Evolutionary conservation across 2,329 filamentous ascomycete genomes (phyloP), one percentile per base, ranked within the genome.

Genomic region (Fusarium devonianum): DNA sequence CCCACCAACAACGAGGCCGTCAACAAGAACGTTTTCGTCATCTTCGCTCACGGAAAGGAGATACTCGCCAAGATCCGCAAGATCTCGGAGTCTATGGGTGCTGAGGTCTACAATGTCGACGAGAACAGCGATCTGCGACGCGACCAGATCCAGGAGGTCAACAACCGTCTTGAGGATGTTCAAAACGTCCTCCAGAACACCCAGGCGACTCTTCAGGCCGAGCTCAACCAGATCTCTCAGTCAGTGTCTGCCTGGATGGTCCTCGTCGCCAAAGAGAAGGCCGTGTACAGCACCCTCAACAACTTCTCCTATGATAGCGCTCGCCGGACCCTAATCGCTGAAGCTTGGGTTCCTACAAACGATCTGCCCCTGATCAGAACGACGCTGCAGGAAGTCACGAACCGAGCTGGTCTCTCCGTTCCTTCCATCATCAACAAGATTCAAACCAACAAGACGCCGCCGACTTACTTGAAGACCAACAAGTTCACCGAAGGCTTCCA

Each of bases 351-450:
- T 63, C 95, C 94, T 7, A 96, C 90, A 22, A 94, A 95, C 69
- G 91, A 93, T 33, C 79, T 99, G 49, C 83, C 89, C 37, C 77
- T 92, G 60, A 96, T 99, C 75, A 91, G 95, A 69, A 89, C 92
- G 13, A 97, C 93, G 2, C 81, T 99, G 41, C 92, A 96, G 64
- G 93, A 99, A 70, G 94, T 99, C 64, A 99, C 95, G 60, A 95
- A 96, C 74, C 86, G 92, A 57, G 94, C 94, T 60, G 94, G 95
- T 19, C 81, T 97, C 45, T 95, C 93, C n/a, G 92, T 97, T 19
- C 93, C 95, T 7, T 97, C 93, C 41, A 97, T 99, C 66, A 93
- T 99, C 78, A 97, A 97, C 72, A 92, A 96, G 77, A 94, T 99
- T 69, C 87, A 86, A 65, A 97, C 93, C 32, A 96, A 92, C 76